Base-by-base conservation (phyloP, 2,329 filamentous ascomycete genomes). In the Trichoderma oligosporum region DNA sequence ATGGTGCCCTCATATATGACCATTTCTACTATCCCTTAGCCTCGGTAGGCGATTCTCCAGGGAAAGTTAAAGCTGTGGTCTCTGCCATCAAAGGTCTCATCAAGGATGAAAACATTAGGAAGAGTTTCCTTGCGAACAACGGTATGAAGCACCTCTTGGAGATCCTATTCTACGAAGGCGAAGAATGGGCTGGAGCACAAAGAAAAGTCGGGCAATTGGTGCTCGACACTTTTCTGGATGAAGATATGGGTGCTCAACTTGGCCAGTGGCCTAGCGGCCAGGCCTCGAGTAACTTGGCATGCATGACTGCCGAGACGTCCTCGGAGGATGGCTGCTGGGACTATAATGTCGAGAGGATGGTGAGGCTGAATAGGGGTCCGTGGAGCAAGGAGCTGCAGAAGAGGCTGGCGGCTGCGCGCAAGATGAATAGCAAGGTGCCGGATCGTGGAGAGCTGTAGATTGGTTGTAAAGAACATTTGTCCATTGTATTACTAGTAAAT, bases 191-290 rank as follows among this genome's bases (percentile, higher is more conserved):
- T 12, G 66, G 71, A 1, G 77, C 80, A 5, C 76, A 80, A 65
- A 76, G 76, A 58, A 82, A 80, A 64, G 78, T 81, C 22, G 82
- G 79, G 1, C 76, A 83, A 59, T 74, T 87, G 56, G 76, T 86
- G 25, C 75, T 81, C 31, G 85, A 88, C 65, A 84, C 78, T 59
- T 88, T 88, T 65, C 72, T 88, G n/a, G 85, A 88, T 64, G 78
- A 80, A 60, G 77, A 81, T 57, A 84, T 86, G 77, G 83, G 84
- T 38, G 84, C 84, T 2, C 72, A 74, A 22, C 61, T 78, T 16
- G 81, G 82, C 0, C 71, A 82, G 60, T 87, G 82, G 82, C 83
- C 83, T 0, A 73, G 61, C 20, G 64, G 62, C 18, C 61, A 65
- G 4, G 70, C 70, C 47, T 63, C 67, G 36, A 67, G 67, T 22